Evolutionary conservation across 306 rosid genomes (phyloP), one percentile per base, ranked within the genome.

Genomic region (Calophaca sinica): DNA sequence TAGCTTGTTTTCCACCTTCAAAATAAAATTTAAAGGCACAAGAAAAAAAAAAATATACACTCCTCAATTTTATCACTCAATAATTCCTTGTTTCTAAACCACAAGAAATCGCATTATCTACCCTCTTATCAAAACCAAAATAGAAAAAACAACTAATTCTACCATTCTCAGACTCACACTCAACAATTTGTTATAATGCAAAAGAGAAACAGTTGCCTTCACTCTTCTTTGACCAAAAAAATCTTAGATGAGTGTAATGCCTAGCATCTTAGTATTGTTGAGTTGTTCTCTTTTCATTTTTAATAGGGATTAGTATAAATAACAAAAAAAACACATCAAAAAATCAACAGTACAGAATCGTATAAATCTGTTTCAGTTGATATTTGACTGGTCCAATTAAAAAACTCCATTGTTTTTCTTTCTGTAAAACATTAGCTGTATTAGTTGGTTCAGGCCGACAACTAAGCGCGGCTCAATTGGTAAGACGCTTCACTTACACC

Each of bases 61-160:
- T 57, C 15, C 45, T 72, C 4, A 31, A 12, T 45, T 44, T 13
- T 32, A 46, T 12, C 20, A 8, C 2, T 28, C 12, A 32, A 72
- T 29, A 20, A 58, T 29, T 72, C 28, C 45, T 57, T 57, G 12
- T 55, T 58, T 50, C 15, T 14, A 57, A 72, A 55, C 14, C 54
- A 72, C 54, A 42, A 20, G 33, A 42, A 57, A 72, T 42, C 45
- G 1, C 26, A 20, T 0, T 20, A 73, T 15, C 70, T 59, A 45
- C 69, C 68, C 28, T 60, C 69, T 60, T 73, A 73, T 59, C 48
- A 38, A 32, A 48, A 46, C 9, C 20, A 32, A 41, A 59, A 73
- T 4, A 15, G 28, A 64, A 39, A 64, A 2, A 26, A 39, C 26
- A 20, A 20, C 26, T 20, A 20, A 20, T 20, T 20, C 26, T 20